phyloP scores from a whole-genome alignment of 106 monocot species.

The Acorus calamus region DNA sequence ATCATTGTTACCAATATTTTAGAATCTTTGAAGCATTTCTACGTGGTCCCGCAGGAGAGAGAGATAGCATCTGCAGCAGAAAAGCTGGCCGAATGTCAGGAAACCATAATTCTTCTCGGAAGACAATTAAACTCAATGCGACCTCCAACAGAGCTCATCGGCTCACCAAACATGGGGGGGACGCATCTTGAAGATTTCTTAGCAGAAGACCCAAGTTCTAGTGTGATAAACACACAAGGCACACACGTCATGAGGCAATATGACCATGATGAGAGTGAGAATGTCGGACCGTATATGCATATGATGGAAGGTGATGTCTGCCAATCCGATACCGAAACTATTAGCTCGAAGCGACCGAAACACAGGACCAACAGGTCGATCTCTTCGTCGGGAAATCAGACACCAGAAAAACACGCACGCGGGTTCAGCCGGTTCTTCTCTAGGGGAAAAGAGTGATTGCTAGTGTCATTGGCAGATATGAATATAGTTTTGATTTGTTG shows the following conservation, averaged over 20 bases:
- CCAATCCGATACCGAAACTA: conserved; percentile 40
- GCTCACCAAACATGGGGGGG: conserved; percentile 19
- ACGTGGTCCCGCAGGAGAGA: conserved; percentile 36
- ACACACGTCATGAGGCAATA: conserved; percentile 8
- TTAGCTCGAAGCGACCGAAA: conserved; percentile 31
- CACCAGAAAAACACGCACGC: conserved; percentile 48
- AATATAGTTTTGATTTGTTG: background rate
- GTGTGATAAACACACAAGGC: conserved; percentile 9
- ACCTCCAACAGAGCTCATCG: conserved; percentile 27
- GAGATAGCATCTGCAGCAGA: conserved; percentile 92
- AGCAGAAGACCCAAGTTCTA: conserved; percentile 15
- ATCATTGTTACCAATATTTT: background rate
- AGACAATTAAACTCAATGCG: conserved; percentile 61
- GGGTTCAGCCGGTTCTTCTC: conserved; percentile 83
- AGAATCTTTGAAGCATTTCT: background rate
- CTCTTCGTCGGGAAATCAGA: conserved; percentile 20
- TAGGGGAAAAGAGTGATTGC: conserved; percentile 39
- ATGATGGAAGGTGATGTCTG: conserved; percentile 39
- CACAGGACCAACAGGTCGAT: conserved; percentile 33
- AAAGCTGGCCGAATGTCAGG: conserved; percentile 90
- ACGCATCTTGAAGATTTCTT: conserved; percentile 12
- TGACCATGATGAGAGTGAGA: conserved; percentile 21
- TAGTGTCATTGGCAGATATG: background rate
- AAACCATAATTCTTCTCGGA: conserved; percentile 78
- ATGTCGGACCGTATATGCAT: conserved; percentile 2